These are phyloP conservation scores for Pichia paraexigua DNA, from an alignment of 805 yeast species.

Conservation along the genomic window DNA sequence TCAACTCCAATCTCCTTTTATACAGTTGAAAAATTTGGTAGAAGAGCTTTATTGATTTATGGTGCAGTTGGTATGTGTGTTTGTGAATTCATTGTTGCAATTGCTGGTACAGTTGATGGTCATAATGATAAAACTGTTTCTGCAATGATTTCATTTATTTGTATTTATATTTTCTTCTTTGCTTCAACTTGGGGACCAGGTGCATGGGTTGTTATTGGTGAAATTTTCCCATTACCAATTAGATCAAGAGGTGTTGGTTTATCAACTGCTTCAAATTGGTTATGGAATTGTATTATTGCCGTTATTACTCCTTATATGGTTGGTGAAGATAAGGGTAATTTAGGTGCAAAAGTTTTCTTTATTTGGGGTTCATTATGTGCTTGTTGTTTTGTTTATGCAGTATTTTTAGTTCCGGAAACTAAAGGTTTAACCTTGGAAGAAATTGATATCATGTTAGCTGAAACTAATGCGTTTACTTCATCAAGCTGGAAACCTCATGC, in stretches of 20 bases:
- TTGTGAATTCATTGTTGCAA: conserved; percentile 54
- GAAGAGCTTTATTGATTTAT: conserved; percentile 39
- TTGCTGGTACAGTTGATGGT: conserved; percentile 28
- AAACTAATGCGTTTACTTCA: conserved; percentile 30
- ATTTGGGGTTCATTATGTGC: conserved; percentile 53
- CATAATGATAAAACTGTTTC: conserved; percentile 22
- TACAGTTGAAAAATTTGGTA: conserved; percentile 53
- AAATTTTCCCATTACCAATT: conserved; percentile 61
- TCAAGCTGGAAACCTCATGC: conserved; percentile 29
- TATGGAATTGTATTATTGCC: conserved; percentile 70
- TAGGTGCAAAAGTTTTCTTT: conserved; percentile 60
- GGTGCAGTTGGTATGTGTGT: conserved; percentile 44
- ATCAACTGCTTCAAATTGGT: conserved; percentile 73
- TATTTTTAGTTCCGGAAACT: conserved; percentile 70
- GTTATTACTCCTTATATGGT: conserved; percentile 69
- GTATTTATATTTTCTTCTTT: conserved; percentile 63
- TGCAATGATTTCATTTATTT: conserved; percentile 36
- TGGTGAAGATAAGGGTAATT: conserved; percentile 52
- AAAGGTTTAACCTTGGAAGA: conserved; percentile 78
- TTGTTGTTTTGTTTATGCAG: conserved; percentile 53
- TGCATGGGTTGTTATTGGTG: conserved; percentile 60
- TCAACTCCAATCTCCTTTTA: conserved; percentile 50
- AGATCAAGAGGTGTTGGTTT: conserved; percentile 68
- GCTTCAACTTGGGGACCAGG: conserved; percentile 84
- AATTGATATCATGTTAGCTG: conserved; percentile 44